Base-by-base conservation (phyloP, 352 stramenopile species). In the Globisporangium solare region DNA sequence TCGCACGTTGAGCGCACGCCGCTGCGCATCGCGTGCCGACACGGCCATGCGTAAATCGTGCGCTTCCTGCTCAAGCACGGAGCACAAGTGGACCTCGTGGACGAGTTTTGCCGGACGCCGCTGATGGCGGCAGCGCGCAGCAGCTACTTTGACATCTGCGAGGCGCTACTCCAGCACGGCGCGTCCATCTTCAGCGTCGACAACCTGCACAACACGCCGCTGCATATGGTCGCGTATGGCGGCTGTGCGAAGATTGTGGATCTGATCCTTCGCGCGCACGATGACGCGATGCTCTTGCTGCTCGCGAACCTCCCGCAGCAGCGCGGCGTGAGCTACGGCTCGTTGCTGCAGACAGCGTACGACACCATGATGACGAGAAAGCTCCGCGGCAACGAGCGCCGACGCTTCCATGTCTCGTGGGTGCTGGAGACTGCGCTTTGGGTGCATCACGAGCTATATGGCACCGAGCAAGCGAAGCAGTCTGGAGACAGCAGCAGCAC, bases 161-260 rank as follows among this genome's bases (percentile, higher is more conserved):
- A 61, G 14, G 54, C 83, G 48, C 56, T 92, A 18, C 43, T 92
- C 0, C 47, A 67, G 4, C 51, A 76, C 8, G 68, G 60, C 0
- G 74, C 73, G 17, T 72, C 71, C 17, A 73, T 89, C 15, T 74
- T 85, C 31, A 60, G 60, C 6, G 22, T 70, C 14, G 81, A 92
- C 52, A 79, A 80, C 18, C 53, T 89, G n/a, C 74, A 76, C 48
- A 89, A 90, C 53, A 86, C 79, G 12, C 60, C 73, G 8, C 49
- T 92, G 45, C 82, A 92, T 45, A 78, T 83, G 56, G 79, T 77
- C n/a, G 82, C 82, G 1, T 75, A 75, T 35, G 77, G 73, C 14
- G 82, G 82, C 2, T 78, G 60, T 40, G 68, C 64, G 1, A 61
- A 63, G 11, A 71, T 77, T 32, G 64, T 64, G 2, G 61, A 73